A percentile compares a stretch with the other conserved stretches of the same genome.
phyloP scores from a whole-genome alignment of 257 asterid species.

The Fraxinus pennsylvanica region DNA sequence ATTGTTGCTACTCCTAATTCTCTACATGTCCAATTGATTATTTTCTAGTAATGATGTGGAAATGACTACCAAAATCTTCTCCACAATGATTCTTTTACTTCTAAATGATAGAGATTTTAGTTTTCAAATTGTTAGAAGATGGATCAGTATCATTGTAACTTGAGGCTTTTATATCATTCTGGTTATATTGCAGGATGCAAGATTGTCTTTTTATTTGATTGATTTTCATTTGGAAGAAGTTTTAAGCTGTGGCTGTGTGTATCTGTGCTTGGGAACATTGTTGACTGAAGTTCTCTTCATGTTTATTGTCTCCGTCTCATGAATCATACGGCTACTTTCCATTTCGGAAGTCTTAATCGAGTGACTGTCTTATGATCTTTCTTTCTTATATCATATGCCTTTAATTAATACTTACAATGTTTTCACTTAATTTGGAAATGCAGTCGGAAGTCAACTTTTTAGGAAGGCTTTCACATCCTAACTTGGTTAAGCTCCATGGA shows the following conservation, averaged over 20 bases:
- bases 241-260: not conserved
- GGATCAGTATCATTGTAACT: not conserved
- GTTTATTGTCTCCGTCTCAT: not conserved
- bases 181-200: not conserved
- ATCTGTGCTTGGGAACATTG: not conserved
- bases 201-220: not conserved
- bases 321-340: not conserved
- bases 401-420: not conserved
- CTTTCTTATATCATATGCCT: slow-evolving; percentile 18
- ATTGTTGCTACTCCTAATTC: not conserved
- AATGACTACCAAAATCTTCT: not conserved
- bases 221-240: not conserved
- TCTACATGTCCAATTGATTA: not conserved
- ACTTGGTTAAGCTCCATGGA: slow-evolving; percentile 49
- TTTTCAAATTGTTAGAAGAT: not conserved
- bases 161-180: not conserved
- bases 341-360: not conserved
- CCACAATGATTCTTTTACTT: not conserved
- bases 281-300: not conserved
- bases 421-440: slow-evolving; percentile 23
- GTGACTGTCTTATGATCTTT: not conserved
- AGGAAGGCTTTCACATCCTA: slow-evolving; percentile 58
- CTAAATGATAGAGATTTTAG: not conserved
- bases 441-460: slow-evolving; percentile 57
- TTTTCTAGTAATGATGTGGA: not conserved